Conservation (phyloP, 2,329 filamentous ascomycete genomes). For the Cadophora luteo-olivacea region DNA sequence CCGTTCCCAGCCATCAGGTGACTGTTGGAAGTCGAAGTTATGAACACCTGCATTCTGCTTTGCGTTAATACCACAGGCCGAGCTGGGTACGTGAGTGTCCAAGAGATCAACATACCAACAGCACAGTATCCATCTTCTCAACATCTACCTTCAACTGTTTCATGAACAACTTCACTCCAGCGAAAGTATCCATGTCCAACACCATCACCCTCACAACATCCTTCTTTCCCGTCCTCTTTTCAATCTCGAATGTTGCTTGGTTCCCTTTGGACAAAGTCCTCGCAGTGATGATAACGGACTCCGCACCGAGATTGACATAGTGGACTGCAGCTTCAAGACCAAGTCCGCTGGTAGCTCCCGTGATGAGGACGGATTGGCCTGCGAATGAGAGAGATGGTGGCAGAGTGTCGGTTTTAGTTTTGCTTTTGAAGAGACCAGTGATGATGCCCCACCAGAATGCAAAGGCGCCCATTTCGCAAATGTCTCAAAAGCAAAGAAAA, state of each 20-base stretch:
- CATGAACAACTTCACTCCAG: slow-evolving; percentile 24
- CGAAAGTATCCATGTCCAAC: slow-evolving; percentile 29
- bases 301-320: slow-evolving; percentile 47
- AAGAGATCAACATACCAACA: slow-evolving; percentile 10
- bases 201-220: slow-evolving; percentile 21
- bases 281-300: slow-evolving; percentile 48
- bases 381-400: slow-evolving; percentile 14
- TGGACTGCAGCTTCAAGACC: slow-evolving; percentile 49
- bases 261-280: slow-evolving; percentile 46
- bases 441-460: neutral
- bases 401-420: slow-evolving; percentile 7
- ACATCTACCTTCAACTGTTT: slow-evolving; percentile 15
- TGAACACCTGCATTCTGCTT: slow-evolving; percentile 31
- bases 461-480: neutral
- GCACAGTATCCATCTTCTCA: slow-evolving; percentile 27
- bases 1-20: slow-evolving; percentile 19
- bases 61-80: no score
- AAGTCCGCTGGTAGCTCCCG: slow-evolving; percentile 48
- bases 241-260: slow-evolving; percentile 46
- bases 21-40: slow-evolving; percentile 4
- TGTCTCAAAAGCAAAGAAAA: no score
- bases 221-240: slow-evolving; percentile 30
- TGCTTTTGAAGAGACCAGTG: neutral
- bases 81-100: no score
- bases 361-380: slow-evolving; percentile 45